A percentile compares a stretch with the other conserved stretches of the same genome.
Conservation (phyloP, 495 filamentous ascomycete species). For the Neurospora tetraspora region DNA sequence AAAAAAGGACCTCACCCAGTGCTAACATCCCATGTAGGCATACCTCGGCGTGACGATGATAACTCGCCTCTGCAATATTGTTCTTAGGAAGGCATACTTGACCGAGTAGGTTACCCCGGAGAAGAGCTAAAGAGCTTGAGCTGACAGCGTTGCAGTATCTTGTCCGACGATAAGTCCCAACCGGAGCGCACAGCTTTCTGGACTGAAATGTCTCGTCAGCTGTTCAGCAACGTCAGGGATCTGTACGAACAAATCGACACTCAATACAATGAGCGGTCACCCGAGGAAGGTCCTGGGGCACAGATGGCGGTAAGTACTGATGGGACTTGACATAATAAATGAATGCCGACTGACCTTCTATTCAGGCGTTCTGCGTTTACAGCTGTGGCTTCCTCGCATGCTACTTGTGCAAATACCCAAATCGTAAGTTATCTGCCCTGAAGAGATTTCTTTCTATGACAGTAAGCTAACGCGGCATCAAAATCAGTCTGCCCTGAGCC, state of each 20-base stretch:
- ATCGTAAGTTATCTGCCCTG: constrained; percentile 18
- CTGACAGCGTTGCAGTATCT: constrained; percentile 24
- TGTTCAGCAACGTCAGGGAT: constrained; percentile 37
- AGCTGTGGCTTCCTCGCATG: constrained; percentile 39
- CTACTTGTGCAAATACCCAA: constrained; percentile 37
- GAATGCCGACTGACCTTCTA: constrained; percentile 1
- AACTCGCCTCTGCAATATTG: constrained; percentile 40
- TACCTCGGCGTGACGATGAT: constrained; percentile 42
- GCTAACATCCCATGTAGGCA: constrained; percentile 17
- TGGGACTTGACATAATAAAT: not conserved
- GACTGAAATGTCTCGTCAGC: constrained; percentile 30
- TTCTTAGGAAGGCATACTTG: constrained; percentile 38
- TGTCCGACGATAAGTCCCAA: constrained; percentile 27
- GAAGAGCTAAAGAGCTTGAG: not conserved
- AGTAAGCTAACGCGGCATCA: not conserved
- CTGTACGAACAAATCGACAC: constrained; percentile 39
- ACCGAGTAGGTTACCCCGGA: constrained; percentile 26
- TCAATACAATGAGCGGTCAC: constrained; percentile 30
- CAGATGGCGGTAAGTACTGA: constrained; percentile 36
- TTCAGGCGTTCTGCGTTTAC: constrained; percentile 39
- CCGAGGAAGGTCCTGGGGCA: constrained; percentile 35
- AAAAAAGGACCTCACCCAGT: not conserved
- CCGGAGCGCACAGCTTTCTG: constrained; percentile 28
- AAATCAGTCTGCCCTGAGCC: constrained; percentile 27
- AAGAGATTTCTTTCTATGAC: not conserved